phyloP scores from a whole-genome alignment of 495 filamentous ascomycete genomes.

The Bacidia gigantensis region DNA sequence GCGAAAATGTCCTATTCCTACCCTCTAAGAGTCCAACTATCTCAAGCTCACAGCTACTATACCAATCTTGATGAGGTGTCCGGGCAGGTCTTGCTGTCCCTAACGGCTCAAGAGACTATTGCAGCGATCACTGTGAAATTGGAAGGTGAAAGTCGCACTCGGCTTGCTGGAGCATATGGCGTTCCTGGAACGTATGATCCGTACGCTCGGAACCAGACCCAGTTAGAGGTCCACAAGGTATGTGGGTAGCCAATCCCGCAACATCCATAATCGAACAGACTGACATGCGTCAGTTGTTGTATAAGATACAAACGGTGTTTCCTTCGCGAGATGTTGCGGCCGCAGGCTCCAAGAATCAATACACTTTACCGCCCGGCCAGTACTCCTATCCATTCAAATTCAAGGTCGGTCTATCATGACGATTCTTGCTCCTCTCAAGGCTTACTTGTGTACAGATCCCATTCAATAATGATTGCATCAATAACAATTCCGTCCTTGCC shows the following conservation, averaged over 20 bases:
- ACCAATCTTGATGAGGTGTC: conserved; percentile 80
- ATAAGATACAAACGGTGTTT: conserved; percentile 50
- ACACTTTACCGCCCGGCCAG: conserved; percentile 57
- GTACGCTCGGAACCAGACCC: conserved; percentile 42
- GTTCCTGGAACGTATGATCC: conserved; percentile 30
- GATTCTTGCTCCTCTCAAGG: not conserved
- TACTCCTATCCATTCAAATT: conserved; percentile 87
- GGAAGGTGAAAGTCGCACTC: conserved; percentile 73
- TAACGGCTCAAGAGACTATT: conserved; percentile 51
- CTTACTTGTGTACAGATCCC: conserved; percentile 41
- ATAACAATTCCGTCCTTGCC: conserved; percentile 42
- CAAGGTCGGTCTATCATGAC: conserved; percentile 38
- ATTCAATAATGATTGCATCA: conserved; percentile 76
- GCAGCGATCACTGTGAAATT: conserved; percentile 80
- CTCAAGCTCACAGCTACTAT: conserved; percentile 59
- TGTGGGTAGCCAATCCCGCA: conserved; percentile 5
- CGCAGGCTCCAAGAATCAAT: conserved; percentile 32
- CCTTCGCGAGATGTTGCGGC: conserved; percentile 41
- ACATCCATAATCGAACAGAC: not conserved
- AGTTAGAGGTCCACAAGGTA: conserved; percentile 71
- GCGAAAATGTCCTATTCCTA: conserved; percentile 1
- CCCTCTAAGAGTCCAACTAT: conserved; percentile 51
- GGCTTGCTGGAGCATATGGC: conserved; percentile 32
- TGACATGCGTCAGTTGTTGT: conserved; percentile 40
- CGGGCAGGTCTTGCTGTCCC: conserved; percentile 50